A percentile compares a stretch with the other conserved stretches of the same genome.
These are phyloP conservation scores for Boletus mariae DNA, from an alignment of 1,284 basidiomycete genomes.

Conservation along the genomic window DNA sequence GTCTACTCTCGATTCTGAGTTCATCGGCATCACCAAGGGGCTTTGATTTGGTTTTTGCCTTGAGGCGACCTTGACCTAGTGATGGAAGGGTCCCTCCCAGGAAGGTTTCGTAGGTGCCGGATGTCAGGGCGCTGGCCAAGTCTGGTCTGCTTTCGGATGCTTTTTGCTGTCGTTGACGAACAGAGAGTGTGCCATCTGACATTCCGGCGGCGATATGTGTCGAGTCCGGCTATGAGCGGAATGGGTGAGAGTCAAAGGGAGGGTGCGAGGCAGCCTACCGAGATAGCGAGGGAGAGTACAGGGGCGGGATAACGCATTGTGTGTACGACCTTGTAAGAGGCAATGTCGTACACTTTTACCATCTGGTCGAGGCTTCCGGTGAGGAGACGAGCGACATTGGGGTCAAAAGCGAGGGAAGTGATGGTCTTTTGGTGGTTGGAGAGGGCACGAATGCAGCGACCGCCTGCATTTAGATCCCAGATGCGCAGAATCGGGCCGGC, in stretches of 20 bases:
- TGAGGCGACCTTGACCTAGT: slow-evolving; percentile 57
- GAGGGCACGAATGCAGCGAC: slow-evolving; percentile 82
- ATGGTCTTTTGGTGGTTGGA: slow-evolving; percentile 99
- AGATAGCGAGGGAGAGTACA: slow-evolving; percentile 86
- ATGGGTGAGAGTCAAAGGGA: slow-evolving; percentile 13
- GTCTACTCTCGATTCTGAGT: slow-evolving; percentile 70
- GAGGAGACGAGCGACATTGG: slow-evolving; percentile 73
- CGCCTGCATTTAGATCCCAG: slow-evolving; percentile 95
- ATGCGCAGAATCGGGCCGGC: slow-evolving; percentile 92
- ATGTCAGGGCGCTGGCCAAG: slow-evolving; percentile 44
- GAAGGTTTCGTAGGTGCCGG: slow-evolving; percentile 73
- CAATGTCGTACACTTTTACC: slow-evolving; percentile 98
- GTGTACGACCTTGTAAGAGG: slow-evolving; percentile 92
- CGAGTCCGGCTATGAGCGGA: slow-evolving; percentile 75
- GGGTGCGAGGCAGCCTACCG: slow-evolving; percentile 41
- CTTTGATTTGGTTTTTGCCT: slow-evolving; percentile 49
- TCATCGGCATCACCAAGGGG: slow-evolving; percentile 61
- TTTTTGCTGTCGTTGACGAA: slow-evolving; percentile 80
- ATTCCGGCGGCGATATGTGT: slow-evolving; percentile 95
- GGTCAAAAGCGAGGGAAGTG: slow-evolving; percentile 82
- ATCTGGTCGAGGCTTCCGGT: slow-evolving; percentile 94
- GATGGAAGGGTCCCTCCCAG: slow-evolving; percentile 52
- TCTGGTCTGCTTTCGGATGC: slow-evolving; percentile 54
- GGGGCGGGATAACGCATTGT: slow-evolving; percentile 99
- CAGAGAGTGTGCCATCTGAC: slow-evolving; percentile 93